Conservation (phyloP, 495 filamentous ascomycete genomes). For the Hyaloscypha bicolor region DNA sequence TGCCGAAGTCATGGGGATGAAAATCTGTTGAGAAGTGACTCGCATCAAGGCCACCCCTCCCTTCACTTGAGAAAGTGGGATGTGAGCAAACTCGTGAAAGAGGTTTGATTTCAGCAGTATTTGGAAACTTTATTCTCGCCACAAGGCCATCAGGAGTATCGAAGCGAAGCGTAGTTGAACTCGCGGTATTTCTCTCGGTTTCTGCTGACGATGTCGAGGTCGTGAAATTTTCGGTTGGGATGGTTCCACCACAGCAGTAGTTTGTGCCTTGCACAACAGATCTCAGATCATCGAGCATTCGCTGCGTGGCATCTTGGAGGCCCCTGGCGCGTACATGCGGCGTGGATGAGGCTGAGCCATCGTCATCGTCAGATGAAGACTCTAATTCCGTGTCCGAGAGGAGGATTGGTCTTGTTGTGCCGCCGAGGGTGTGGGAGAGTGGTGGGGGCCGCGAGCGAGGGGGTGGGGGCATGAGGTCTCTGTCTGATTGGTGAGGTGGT, state of each 20-base stretch:
- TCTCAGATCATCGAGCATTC: constrained; percentile 12
- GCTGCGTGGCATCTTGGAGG: not conserved
- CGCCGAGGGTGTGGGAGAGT: not conserved
- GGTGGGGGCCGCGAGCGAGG: not conserved
- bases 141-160: constrained; percentile 4
- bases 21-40: constrained; percentile 50
- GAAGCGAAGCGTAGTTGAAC: constrained; percentile 9
- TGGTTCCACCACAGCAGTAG: constrained; percentile 16
- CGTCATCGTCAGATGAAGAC: not conserved
- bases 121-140: not conserved
- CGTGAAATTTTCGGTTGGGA: not conserved
- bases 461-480: not conserved
- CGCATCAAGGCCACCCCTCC: constrained; percentile 51
- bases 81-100: constrained; percentile 35
- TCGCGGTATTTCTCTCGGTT: not conserved
- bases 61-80: constrained; percentile 51
- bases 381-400: not conserved
- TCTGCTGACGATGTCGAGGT: not conserved
- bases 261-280: constrained; percentile 5
- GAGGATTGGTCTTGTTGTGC: not conserved
- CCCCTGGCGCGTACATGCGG: not conserved
- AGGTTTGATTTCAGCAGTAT: not conserved
- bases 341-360: not conserved
- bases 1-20: constrained; percentile 52
- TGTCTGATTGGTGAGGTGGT: not conserved